A percentile compares a stretch with the other conserved stretches of the same genome.
phyloP scores from a whole-genome alignment of 2,329 filamentous ascomycete species.

The Bipolaris oryzae region DNA sequence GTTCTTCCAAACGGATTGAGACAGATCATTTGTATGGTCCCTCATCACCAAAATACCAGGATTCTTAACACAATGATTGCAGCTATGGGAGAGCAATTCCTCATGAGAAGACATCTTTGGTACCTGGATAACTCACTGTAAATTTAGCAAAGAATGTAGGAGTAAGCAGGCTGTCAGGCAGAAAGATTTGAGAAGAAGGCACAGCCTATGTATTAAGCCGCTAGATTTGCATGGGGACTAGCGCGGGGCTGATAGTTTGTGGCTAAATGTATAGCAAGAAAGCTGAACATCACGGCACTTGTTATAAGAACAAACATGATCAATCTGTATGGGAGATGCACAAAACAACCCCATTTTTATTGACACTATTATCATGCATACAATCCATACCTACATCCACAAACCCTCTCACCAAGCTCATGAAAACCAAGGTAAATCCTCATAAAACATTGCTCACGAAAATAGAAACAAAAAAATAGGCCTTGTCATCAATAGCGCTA shows the following conservation, averaged over 20 bases:
- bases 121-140: background rate
- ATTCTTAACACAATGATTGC: background rate
- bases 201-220: background rate
- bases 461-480: too few relatives aligned
- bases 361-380: too few relatives aligned
- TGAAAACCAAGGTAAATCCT: too few relatives aligned
- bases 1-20: background rate
- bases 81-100: background rate
- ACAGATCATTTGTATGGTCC: too few relatives aligned
- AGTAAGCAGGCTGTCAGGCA: background rate
- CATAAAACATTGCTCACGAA: too few relatives aligned
- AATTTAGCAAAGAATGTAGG: background rate
- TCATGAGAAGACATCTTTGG: background rate
- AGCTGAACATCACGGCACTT: background rate
- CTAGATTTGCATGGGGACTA: background rate
- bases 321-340: too few relatives aligned
- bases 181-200: background rate
- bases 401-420: too few relatives aligned
- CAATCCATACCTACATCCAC: too few relatives aligned
- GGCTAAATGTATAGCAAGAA: background rate
- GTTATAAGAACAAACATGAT: too few relatives aligned
- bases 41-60: fast-evolving
- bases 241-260: background rate
- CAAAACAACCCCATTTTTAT: too few relatives aligned
- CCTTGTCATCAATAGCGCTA: too few relatives aligned